Evolutionary conservation across 495 filamentous ascomycete genomes (phyloP), one percentile per base, ranked within the genome.

Genomic region (Mytilinidion resinicola): DNA sequence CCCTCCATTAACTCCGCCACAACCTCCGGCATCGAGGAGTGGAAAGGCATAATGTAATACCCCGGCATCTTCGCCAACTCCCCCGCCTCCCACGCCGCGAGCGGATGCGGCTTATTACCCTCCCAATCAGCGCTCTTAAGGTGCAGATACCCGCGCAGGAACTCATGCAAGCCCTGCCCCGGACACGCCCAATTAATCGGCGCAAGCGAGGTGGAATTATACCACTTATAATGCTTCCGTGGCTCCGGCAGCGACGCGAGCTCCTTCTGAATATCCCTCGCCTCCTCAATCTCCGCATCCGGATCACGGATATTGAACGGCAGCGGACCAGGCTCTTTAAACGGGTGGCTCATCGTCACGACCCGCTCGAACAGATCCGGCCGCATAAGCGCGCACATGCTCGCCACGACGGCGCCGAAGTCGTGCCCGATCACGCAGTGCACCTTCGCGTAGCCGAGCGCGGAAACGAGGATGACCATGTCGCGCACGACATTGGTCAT

Each of bases 211-310:
- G 79, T 82, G 0, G 81, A 84, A 64, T 87, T 86, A 68, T 87
- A 86, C 79, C 78, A 83, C 65, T 83, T 85, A 72, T 88, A 88
- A 60, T 88, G 82, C 59, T 87, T 87, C 38, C 82, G 67, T 4
- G 81, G 79, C 34, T 72, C 69, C 3, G 74, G 65, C 8, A 82
- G 72, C 25, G 69, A 62, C 9, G 78, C 79, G 9, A 89, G 73
- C 17, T 78, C 78, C 38, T 73, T 73, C 49, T 83, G 78, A 11
- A 87, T 77, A 56, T 83, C 79, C 11, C 63, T 25, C 21, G 54
- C 53, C 15, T 61, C 54, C 36, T 50, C 57, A 34, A 70, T 70
- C 19, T 72, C 72, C 42, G 73, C 77, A 6, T 6, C 25, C 6
- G 6, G 2, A 30, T 2, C 25, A 30, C 25, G 25, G 25, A 30